These are phyloP conservation scores for Clavariopsis aquatica DNA, from an alignment of 495 filamentous ascomycete genomes.

Conservation along the genomic window DNA sequence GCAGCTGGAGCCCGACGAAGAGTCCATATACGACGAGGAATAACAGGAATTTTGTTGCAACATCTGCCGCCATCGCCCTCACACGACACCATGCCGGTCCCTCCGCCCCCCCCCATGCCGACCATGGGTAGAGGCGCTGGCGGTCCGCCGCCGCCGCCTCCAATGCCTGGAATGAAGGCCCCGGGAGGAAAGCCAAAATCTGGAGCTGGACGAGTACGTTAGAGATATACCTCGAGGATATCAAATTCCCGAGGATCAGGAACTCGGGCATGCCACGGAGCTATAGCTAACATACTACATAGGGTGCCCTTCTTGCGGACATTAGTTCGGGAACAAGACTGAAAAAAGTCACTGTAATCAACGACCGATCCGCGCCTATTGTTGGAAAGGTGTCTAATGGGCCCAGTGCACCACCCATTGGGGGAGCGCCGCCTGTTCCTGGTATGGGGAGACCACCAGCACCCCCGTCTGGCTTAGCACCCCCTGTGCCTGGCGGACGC, in stretches of 20 bases:
- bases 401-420: conserved; percentile 60
- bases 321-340: conserved; percentile 79
- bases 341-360: conserved; percentile 77
- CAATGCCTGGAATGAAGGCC: conserved; percentile 41
- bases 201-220: conserved; percentile 57
- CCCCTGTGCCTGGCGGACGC: conserved; percentile 69
- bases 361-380: conserved; percentile 87
- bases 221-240: not conserved
- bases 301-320: conserved; percentile 89
- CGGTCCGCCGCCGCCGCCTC: conserved; percentile 69
- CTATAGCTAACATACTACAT: conserved; percentile 38
- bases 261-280: conserved; percentile 36
- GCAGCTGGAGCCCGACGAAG: not conserved
- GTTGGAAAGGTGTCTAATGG: conserved; percentile 59
- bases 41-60: conserved; percentile 4
- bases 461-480: conserved; percentile 69
- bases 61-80: not conserved
- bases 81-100: conserved; percentile 59
- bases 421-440: conserved; percentile 81
- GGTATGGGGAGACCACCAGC: conserved; percentile 61
- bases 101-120: conserved; percentile 67
- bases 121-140: conserved; percentile 46
- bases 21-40: conserved; percentile 4
- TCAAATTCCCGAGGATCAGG: not conserved
- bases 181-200: conserved; percentile 52